These are phyloP conservation scores for Pythium aphanidermatum DNA, from an alignment of 352 stramenopile genomes.

Conservation along the genomic window DNA sequence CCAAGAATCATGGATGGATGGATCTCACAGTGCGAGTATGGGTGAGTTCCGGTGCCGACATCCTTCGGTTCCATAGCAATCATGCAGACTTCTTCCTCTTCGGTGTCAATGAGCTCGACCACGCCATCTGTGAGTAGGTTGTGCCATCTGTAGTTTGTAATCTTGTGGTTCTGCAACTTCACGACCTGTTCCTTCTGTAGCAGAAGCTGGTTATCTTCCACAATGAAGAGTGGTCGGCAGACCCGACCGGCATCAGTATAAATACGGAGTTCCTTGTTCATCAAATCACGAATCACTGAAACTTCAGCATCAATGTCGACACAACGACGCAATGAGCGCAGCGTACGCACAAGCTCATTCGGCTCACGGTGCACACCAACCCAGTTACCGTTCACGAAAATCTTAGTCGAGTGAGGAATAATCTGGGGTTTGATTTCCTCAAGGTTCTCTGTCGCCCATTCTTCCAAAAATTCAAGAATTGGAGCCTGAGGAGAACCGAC, in stretches of 20 bases:
- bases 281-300: conserved; percentile 97
- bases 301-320: conserved; percentile 99
- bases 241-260: conserved; percentile 99
- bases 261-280: conserved; percentile 98
- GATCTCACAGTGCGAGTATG: conserved; percentile 99
- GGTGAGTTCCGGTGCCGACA: conserved; percentile 83
- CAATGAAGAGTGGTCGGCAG: conserved; percentile 98
- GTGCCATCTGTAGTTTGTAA: conserved; percentile 85
- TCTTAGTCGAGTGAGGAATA: conserved; percentile 98
- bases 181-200: conserved; percentile 98
- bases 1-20: conserved; percentile 99
- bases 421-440: conserved; percentile 97
- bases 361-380: conserved; percentile 98
- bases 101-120: conserved; percentile 97
- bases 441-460: conserved; percentile 98
- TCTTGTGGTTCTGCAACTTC: conserved; percentile 90
- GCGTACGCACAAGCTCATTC: conserved; percentile 93
- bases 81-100: conserved; percentile 99
- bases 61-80: conserved; percentile 99
- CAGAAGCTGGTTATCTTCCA: conserved; percentile 93
- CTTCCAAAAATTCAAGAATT: conserved; percentile 98
- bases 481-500: conserved; percentile 90
- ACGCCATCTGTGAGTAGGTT: conserved; percentile 92
- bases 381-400: conserved; percentile 99
- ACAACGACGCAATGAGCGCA: conserved; percentile 92